Percentiles rank a stretch among this genome's conserved stretches.
These are phyloP conservation scores for Podospora tetraspora DNA, from an alignment of 495 filamentous ascomycete genomes.

Conservation along the genomic window DNA sequence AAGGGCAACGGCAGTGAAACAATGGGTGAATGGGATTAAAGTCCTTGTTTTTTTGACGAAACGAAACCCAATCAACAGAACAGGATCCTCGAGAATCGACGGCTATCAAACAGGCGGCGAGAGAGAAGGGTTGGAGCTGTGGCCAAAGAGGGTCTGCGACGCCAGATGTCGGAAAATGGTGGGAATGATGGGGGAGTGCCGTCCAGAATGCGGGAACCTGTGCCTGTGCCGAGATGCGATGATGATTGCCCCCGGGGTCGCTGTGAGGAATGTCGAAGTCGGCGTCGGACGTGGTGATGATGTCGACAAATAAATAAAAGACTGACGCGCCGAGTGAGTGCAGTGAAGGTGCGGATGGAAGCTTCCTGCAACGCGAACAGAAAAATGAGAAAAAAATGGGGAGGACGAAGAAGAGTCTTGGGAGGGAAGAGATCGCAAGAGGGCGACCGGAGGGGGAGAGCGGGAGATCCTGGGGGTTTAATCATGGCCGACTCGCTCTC, in stretches of 20 bases:
- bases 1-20: conserved; percentile 26
- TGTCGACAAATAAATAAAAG: not conserved
- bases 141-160: conserved; percentile 28
- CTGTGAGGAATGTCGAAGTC: conserved; percentile 2
- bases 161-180: conserved; percentile 27
- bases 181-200: conserved; percentile 6
- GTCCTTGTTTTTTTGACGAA: conserved; percentile 33
- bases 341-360: conserved; percentile 19
- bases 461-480: conserved; percentile 35
- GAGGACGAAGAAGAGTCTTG: conserved; percentile 30
- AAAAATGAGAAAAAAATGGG: conserved; percentile 28
- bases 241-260: conserved; percentile 31
- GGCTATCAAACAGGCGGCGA: conserved; percentile 29
- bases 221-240: conserved; percentile 6
- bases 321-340: conserved; percentile 9
- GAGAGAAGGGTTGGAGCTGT: conserved; percentile 21
- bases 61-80: conserved; percentile 39
- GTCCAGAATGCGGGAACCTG: conserved; percentile 1
- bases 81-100: conserved; percentile 26
- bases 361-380: conserved; percentile 30
- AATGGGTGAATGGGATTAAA: conserved; percentile 40
- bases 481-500: conserved; percentile 26
- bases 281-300: not conserved
- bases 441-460: conserved; percentile 21
- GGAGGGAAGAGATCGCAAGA: conserved; percentile 32